Evolutionary conservation across 2,329 filamentous ascomycete species (phyloP), one percentile per base, ranked within the genome.

Genomic region (Aulographum hederae): DNA sequence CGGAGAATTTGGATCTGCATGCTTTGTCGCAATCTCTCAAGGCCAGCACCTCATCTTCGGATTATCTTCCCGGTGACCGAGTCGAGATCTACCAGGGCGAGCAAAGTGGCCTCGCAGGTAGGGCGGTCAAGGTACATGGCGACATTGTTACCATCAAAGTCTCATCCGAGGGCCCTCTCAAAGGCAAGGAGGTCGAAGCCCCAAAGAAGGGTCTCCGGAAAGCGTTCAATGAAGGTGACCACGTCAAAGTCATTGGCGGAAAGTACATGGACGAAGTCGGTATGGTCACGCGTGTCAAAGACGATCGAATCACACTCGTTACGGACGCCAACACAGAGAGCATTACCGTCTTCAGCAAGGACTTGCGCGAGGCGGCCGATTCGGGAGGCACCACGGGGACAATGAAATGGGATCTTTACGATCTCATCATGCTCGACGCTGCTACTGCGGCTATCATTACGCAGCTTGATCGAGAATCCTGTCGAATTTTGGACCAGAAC

Each of bases 161-260:
- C 12, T n/a, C n/a, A n/a, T 77, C 72, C 2, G 78, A 91, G 46
- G 89, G 89, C 29, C 76, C 79, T 26, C 63, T 95, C 18, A 63
- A 61, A 32, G 86, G 85, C 6, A 79, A 92, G 50, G 73, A 68
- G 4, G 89, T 98, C 28, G 86, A 95, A 50, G 85, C 92, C 8
- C 89, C 89, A 1, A 78, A 84, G 39, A 91, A 89, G 55, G 80
- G 81, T 28, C 65, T 98, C 17, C 79, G 89, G 35, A 98, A 98
- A 57, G 71, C 81, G 18, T 98, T 98, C 66, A 73, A 69, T 41
- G 69, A 85, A 38, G 89, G 89, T 62, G 89, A 98, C 46, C 89
- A 98, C 48, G 89, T 98, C 60, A 95, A 95, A 60, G 89, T 98
- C 42, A 92, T 94, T 49, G 86, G 89, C 34, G 93, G 85, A 58